Evolutionary conservation across 495 filamentous ascomycete genomes (phyloP).

Genomic region (Aspergillus sparsus): DNA sequence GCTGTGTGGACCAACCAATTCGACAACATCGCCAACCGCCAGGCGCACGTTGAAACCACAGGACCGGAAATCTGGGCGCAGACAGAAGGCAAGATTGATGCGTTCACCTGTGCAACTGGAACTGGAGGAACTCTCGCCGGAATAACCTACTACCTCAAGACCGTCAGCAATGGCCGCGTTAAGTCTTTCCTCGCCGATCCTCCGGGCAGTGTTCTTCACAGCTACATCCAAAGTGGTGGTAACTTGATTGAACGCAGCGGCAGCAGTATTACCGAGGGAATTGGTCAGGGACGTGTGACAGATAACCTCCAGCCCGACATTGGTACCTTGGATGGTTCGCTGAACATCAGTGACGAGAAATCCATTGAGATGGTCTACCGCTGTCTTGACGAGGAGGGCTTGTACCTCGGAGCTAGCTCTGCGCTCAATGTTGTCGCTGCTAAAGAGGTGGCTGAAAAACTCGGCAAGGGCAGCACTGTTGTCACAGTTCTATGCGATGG

Average conservation of each 20-base stretch:
- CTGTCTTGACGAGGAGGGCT: constrained; percentile 92
- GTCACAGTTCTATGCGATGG: constrained; percentile 95
- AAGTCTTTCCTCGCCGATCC: constrained; percentile 92
- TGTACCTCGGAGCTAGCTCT: constrained; percentile 93
- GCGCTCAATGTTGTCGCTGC: constrained; percentile 94
- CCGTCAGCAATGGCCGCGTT: constrained; percentile 74
- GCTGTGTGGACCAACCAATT: constrained; percentile 99
- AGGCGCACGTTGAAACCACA: constrained; percentile 94
- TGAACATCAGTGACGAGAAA: constrained; percentile 88
- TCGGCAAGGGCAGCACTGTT: constrained; percentile 87
- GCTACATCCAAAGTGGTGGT: constrained; percentile 84
- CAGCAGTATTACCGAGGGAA: constrained; percentile 93
- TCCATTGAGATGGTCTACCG: constrained; percentile 97
- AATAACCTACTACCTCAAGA: constrained; percentile 86
- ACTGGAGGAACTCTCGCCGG: constrained; percentile 92
- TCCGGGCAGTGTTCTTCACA: constrained; percentile 87
- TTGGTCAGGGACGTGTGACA: constrained; percentile 95
- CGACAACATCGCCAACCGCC: constrained; percentile 91
- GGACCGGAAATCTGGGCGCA: constrained; percentile 98
- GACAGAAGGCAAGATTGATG: constrained; percentile 82
- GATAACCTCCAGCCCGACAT: constrained; percentile 89
- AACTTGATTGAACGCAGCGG: constrained; percentile 78
- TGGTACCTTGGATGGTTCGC: constrained; percentile 78
- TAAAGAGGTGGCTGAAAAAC: constrained; percentile 86
- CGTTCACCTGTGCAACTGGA: constrained; percentile 93